Evolutionary conservation across 352 stramenopile genomes (phyloP).

Genomic region (Phytopythium vexans): DNA sequence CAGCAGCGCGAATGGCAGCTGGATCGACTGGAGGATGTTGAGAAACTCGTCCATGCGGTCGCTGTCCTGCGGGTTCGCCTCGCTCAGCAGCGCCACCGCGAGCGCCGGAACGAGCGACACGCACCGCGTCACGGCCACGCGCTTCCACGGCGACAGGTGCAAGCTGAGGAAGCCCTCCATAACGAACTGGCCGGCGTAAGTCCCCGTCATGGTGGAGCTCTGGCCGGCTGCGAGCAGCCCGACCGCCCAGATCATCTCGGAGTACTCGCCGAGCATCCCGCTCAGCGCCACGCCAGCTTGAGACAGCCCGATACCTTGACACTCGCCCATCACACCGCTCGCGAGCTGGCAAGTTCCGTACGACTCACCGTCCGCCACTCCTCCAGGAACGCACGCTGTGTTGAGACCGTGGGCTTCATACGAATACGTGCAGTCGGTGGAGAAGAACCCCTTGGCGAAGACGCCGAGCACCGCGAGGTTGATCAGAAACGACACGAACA

Average conservation of each 20-base stretch:
- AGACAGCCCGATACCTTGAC: conserved; percentile 87
- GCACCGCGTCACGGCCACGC: conserved; percentile 82
- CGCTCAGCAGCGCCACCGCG: conserved; percentile 81
- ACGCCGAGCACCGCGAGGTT: conserved; percentile 92
- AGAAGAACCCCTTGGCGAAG: conserved; percentile 94
- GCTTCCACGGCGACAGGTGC: conserved; percentile 81
- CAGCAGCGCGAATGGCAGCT: conserved; percentile 90
- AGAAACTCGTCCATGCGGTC: conserved; percentile 89
- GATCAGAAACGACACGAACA: conserved; percentile 94
- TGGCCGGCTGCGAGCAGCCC: conserved; percentile 94
- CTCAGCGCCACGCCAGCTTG: conserved; percentile 78
- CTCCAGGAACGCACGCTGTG: conserved; percentile 66
- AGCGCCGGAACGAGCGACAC: conserved; percentile 90
- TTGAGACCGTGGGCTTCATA: conserved; percentile 53
- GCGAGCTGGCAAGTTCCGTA: conserved; percentile 57
- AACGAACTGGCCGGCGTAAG: conserved; percentile 96
- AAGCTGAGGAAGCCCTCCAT: conserved; percentile 97
- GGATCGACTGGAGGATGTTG: conserved; percentile 92
- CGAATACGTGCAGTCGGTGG: conserved; percentile 54
- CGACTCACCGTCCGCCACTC: conserved; percentile 33
- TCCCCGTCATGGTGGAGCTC: conserved; percentile 95
- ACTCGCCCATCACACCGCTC: conserved; percentile 62
- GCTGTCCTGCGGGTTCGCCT: conserved; percentile 73
- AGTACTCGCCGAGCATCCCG: conserved; percentile 78
- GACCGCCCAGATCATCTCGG: conserved; percentile 91